Percentiles rank a stretch among this genome's conserved stretches.
Evolutionary conservation across 2,329 filamentous ascomycete genomes (phyloP).

Genomic region (Exserohilum rostratum): DNA sequence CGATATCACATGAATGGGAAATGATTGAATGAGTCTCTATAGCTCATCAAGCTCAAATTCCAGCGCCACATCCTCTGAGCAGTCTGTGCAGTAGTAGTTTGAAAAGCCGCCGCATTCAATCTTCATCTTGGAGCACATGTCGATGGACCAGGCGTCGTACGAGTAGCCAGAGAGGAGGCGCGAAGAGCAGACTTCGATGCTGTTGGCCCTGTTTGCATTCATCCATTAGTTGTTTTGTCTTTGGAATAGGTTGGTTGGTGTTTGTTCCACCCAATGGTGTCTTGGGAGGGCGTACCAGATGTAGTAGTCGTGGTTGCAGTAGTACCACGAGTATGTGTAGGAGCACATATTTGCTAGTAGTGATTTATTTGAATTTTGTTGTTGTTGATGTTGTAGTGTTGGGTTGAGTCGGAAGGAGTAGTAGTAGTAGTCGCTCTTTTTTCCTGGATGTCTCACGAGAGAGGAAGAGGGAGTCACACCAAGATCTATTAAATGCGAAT

Average conservation of each 20-base stretch:
- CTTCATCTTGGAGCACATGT: constrained; percentile 54
- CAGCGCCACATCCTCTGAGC: constrained; percentile 51
- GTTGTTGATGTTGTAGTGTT: neutral
- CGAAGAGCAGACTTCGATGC: constrained; percentile 53
- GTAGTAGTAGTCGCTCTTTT: too few species aligned
- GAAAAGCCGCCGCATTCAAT: constrained; percentile 52
- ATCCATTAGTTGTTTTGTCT: neutral
- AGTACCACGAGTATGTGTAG: constrained; percentile 57
- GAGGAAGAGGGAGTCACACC: too few species aligned
- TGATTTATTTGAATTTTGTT: neutral
- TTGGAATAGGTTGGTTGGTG: too few species aligned
- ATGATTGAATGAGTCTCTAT: constrained; percentile 12
- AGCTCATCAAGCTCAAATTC: constrained; percentile 53
- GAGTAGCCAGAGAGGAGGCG: constrained; percentile 55
- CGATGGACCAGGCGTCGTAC: constrained; percentile 56
- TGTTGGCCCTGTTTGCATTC: constrained; percentile 42
- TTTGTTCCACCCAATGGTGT: too few species aligned
- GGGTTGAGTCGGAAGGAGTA: too few species aligned
- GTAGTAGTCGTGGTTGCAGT: constrained; percentile 57
- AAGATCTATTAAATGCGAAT: too few species aligned
- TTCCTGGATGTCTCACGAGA: too few species aligned
- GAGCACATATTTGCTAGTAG: constrained; percentile 51
- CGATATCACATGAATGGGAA: neutral
- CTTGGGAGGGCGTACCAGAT: constrained; percentile 44
- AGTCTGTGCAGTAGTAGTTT: constrained; percentile 54